phyloP scores from a whole-genome alignment of 2,329 filamentous ascomycete genomes.

The Neopestalotiopsis rosae region DNA sequence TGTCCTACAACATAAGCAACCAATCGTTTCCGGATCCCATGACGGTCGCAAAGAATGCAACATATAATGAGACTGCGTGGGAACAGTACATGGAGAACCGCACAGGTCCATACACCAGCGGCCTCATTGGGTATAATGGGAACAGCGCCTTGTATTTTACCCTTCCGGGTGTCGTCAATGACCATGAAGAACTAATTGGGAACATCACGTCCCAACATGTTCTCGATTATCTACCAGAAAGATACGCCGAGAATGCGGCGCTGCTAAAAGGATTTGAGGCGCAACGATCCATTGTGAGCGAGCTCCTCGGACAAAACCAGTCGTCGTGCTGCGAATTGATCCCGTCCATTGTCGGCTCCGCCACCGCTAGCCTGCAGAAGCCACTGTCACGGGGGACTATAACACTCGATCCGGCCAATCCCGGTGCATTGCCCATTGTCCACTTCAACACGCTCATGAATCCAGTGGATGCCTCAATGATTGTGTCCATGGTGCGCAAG shows the following conservation, averaged over 20 bases:
- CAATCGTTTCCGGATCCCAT: conserved; percentile 13
- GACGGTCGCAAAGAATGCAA: conserved; percentile 22
- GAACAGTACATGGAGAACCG: conserved; percentile 27
- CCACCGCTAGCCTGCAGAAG: conserved; percentile 26
- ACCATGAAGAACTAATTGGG: conserved; percentile 13
- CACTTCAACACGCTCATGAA: conserved; percentile 47
- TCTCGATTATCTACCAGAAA: conserved; percentile 22
- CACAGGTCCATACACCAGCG: conserved; percentile 31
- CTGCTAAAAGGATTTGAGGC: conserved; percentile 26
- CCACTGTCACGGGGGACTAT: conserved; percentile 60
- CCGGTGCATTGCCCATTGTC: conserved; percentile 53
- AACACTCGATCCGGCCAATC: conserved; percentile 51
- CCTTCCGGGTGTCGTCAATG: conserved; percentile 7
- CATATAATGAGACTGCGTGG: conserved; percentile 29
- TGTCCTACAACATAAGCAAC: conserved; percentile 20
- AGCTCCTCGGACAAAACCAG: neutral
- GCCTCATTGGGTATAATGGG: conserved; percentile 14
- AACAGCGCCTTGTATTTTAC: neutral
- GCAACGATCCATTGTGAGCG: conserved; percentile 18
- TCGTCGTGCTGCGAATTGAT: conserved; percentile 11
- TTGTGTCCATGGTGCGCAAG: conserved; percentile 44
- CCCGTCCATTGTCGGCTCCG: conserved; percentile 17
- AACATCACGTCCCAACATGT: conserved; percentile 23
- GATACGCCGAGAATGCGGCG: conserved; percentile 26
- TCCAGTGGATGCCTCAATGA: conserved; percentile 56